Percentiles rank a stretch among this genome's conserved stretches.
Conservation (phyloP, 805 yeast genomes). For the Suhomyces prunicola region DNA sequence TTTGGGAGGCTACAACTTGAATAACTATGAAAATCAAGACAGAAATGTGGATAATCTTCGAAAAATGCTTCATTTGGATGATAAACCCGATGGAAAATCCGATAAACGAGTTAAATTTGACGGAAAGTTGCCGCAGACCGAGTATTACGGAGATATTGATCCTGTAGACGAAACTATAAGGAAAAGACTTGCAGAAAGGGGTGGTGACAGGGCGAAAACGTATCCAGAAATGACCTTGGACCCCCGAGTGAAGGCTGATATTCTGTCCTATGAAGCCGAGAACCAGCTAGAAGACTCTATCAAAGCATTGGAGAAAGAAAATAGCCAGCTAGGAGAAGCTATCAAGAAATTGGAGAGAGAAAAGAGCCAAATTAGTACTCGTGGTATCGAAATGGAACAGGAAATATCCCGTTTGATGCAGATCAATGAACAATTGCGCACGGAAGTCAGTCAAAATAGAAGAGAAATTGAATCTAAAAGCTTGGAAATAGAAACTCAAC, state of each 20-base stretch:
- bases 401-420: not conserved
- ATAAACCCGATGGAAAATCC: not conserved
- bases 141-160: not conserved
- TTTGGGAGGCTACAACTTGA: constrained; percentile 12
- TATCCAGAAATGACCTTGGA: not conserved
- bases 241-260: not conserved
- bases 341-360: not conserved
- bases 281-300: not conserved
- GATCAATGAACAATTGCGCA: not conserved
- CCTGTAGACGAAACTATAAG: not conserved
- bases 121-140: not conserved
- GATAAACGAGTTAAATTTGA: not conserved
- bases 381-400: not conserved
- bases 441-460: not conserved
- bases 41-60: constrained; percentile 13
- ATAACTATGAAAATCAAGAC: constrained; percentile 12
- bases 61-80: not conserved
- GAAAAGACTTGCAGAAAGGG: not conserved
- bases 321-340: not conserved
- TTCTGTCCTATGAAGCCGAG: not conserved
- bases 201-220: not conserved
- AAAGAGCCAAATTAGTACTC: not conserved
- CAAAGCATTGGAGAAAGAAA: not conserved
- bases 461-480: not conserved
- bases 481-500: not conserved